Percentiles rank a stretch among this genome's conserved stretches.
Conservation (phyloP, 805 yeast species). For the Kodamaea neixiangensis region DNA sequence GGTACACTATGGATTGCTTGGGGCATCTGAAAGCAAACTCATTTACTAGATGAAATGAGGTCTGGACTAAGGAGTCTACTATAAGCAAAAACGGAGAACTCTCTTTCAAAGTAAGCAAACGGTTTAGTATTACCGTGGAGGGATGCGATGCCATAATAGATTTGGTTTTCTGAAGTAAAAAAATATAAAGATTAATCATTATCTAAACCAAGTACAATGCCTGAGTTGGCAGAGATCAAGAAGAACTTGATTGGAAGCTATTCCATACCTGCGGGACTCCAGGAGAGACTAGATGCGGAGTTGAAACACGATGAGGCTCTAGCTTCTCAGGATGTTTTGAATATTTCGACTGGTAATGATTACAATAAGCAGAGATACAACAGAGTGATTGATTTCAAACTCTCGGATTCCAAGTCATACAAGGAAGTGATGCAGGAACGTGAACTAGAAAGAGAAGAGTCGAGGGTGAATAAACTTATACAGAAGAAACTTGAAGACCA, state of each 20-base stretch:
- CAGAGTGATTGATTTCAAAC: conserved; percentile 24
- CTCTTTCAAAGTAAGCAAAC: conserved; percentile 73
- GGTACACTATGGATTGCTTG: conserved; percentile 44
- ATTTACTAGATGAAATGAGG: conserved; percentile 53
- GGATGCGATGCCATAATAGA: conserved; percentile 33
- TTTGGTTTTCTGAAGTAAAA: conserved; percentile 1
- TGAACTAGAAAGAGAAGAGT: conserved; percentile 42
- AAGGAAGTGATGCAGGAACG: conserved; percentile 44
- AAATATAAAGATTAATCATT: not conserved
- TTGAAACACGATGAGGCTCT: conserved; percentile 19
- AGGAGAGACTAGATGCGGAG: conserved; percentile 27
- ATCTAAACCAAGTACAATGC: not conserved
- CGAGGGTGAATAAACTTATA: conserved; percentile 24
- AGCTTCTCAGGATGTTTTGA: conserved; percentile 15
- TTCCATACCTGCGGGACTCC: conserved; percentile 32
- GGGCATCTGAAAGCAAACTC: conserved; percentile 55
- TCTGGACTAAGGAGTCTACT: conserved; percentile 70
- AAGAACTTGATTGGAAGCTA: conserved; percentile 30
- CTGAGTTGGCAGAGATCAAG: conserved; percentile 6
- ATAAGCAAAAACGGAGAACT: conserved; percentile 70
- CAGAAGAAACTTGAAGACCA: conserved; percentile 19
- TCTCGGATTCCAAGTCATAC: conserved; percentile 28
- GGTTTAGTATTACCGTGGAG: conserved; percentile 55
- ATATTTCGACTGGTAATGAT: conserved; percentile 21
- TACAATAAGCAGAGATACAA: conserved; percentile 33